Conservation (phyloP, 805 yeast species). For the Scheffersomyces coipomensis region DNA sequence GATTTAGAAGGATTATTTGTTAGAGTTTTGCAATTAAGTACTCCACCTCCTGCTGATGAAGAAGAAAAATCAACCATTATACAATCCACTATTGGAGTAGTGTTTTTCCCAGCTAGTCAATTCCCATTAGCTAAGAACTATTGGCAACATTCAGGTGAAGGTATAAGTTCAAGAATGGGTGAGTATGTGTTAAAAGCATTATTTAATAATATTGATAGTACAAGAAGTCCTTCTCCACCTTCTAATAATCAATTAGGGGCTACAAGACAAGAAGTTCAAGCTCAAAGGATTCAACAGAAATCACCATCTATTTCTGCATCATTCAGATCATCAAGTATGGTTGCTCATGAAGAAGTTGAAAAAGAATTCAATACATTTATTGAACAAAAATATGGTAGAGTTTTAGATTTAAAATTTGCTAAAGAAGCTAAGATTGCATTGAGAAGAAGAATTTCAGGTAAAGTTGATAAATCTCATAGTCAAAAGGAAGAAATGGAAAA, state of each 20-base stretch:
- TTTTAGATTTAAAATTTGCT: constrained; percentile 74
- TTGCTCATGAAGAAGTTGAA: constrained; percentile 30
- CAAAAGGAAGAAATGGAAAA: constrained; percentile 25
- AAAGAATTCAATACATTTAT: constrained; percentile 65
- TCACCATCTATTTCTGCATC: constrained; percentile 32
- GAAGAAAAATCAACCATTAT: constrained; percentile 59
- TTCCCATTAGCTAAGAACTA: constrained; percentile 72
- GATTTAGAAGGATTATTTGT: constrained; percentile 29
- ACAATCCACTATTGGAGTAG: constrained; percentile 72
- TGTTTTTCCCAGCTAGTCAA: constrained; percentile 66
- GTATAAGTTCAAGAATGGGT: constrained; percentile 86
- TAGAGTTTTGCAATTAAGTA: constrained; percentile 70
- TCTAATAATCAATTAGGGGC: constrained; percentile 6
- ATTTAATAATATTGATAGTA: constrained; percentile 18
- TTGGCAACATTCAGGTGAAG: constrained; percentile 98
- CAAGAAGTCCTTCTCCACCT: neutral
- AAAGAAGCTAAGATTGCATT: constrained; percentile 74
- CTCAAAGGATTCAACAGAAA: constrained; percentile 26
- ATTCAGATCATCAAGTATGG: constrained; percentile 16
- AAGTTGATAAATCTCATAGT: constrained; percentile 43
- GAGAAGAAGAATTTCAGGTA: constrained; percentile 70
- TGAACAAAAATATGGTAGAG: constrained; percentile 90
- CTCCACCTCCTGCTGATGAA: constrained; percentile 61
- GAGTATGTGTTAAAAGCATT: constrained; percentile 76
- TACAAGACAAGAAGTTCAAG: constrained; percentile 35